phyloP scores from a whole-genome alignment of 306 rosid genomes.

The Trifolium subterraneum region DNA sequence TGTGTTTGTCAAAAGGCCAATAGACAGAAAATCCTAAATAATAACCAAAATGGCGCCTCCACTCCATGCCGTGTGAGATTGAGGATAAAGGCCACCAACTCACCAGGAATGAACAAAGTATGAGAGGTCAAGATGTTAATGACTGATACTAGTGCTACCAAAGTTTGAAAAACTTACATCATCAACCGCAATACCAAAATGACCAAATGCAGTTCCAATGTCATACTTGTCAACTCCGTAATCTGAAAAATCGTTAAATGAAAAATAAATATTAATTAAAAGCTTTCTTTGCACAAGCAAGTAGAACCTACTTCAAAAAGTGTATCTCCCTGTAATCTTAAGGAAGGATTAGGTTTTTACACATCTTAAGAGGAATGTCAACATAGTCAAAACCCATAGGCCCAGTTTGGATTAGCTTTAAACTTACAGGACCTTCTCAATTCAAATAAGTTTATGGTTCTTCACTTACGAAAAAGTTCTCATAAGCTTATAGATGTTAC shows the following conservation, averaged over 20 bases:
- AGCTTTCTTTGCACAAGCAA: slow-evolving; percentile 32
- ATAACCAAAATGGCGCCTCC: slow-evolving; percentile 33
- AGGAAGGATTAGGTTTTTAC: slow-evolving; percentile 30
- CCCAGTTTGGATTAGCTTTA: slow-evolving; percentile 1
- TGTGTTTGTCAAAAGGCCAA: slow-evolving; percentile 37
- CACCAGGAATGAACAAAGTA: slow-evolving; percentile 24
- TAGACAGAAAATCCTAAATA: slow-evolving; percentile 28
- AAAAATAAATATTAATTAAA: slow-evolving; percentile 36
- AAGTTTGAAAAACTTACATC: slow-evolving; percentile 68
- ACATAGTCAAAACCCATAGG: slow-evolving; percentile 9
- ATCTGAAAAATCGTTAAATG: slow-evolving; percentile 61
- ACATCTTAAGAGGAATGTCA: slow-evolving; percentile 23
- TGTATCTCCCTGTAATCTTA: slow-evolving; percentile 1
- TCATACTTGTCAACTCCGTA: slow-evolving; percentile 93
- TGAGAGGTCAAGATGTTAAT: slow-evolving; percentile 31
- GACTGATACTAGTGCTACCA: slow-evolving; percentile 7
- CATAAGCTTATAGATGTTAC: neutral
- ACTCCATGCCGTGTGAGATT: slow-evolving; percentile 25
- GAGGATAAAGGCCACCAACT: slow-evolving; percentile 21
- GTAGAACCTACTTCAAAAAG: slow-evolving; percentile 33
- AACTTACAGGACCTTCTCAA: slow-evolving; percentile 8
- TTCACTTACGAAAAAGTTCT: neutral
- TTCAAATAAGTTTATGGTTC: neutral
- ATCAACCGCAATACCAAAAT: slow-evolving; percentile 93
- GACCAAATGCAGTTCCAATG: slow-evolving; percentile 91